Base-by-base conservation (phyloP, 495 filamentous ascomycete genomes). In the Neurospora sp. region DNA sequence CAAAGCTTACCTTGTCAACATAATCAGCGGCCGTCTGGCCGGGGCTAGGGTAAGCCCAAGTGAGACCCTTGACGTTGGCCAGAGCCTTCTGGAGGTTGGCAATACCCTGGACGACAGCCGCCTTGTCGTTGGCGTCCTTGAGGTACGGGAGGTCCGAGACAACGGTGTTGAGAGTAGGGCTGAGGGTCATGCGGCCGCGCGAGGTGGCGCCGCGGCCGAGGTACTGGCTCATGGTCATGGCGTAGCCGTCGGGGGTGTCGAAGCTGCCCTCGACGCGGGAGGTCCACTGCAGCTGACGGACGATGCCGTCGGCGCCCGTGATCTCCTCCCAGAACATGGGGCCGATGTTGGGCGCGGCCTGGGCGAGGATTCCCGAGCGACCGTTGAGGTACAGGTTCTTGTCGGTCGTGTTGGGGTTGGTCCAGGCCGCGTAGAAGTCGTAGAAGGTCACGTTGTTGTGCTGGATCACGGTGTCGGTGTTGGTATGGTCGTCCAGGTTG, bases 401-500 rank as follows among this genome's bases (percentile, higher is more conserved):
- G 71, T 86, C 84, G 9, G 77, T 77, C 0, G 27, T 70, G 70
- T 79, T 83, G 8, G 83, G 83, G 72, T 31, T 83, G 74, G 82
- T 81, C 77, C 87, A 87, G 16, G 90, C 89, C 71, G 78, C 81
- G 73, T 90, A 90, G 73, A 89, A 91, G 83, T 92, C 88, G 74
- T 91, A 91, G 74, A 88, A 84, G 9, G 82, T 83, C 39, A 91
- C 86, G 70, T 85, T 82, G 59, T 87, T 86, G 74, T 92, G 88
- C 45, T 83, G 85, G 73, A 93, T 85, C 70, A 90, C 85, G 20
- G 89, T 84, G 76, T 91, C 87, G 74, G 92, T 93, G 79, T 82
- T 42, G 72, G 89, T 84, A 79, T 94, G 91, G 78, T 94, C 92
- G 73, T 89, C 87, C 53, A 93, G 79, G 77, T 92, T 92, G 76